Percentiles rank a stretch among this genome's conserved stretches.
Conservation (phyloP, 1,284 basidiomycete genomes). For the Cutaneotrichosporon dermatis region DNA sequence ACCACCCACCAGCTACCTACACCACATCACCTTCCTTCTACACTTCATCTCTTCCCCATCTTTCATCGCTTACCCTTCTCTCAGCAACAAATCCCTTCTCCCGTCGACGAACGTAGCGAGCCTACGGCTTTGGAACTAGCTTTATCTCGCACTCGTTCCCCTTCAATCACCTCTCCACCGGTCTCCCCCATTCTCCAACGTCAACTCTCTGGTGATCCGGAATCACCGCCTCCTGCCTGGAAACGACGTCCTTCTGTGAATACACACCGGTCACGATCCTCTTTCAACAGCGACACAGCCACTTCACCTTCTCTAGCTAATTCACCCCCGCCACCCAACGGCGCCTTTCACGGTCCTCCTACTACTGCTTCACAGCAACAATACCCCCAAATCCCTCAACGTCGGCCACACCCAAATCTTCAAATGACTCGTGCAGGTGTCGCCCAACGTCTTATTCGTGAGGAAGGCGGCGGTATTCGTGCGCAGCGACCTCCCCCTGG, state of each 20-base stretch:
- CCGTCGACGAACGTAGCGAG: slow-evolving; percentile 10
- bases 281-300: background rate
- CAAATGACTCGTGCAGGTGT: slow-evolving; percentile 17
- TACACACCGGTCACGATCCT: background rate
- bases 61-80: background rate
- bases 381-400: slow-evolving; percentile 5
- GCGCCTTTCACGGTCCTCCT: no score
- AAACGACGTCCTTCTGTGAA: slow-evolving; percentile 27
- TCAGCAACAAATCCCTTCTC: slow-evolving; percentile 19
- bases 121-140: slow-evolving; percentile 12
- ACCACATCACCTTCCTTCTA: background rate
- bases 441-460: slow-evolving; percentile 12
- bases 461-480: background rate
- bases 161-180: slow-evolving; percentile 8
- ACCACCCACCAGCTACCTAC: background rate
- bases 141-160: slow-evolving; percentile 15
- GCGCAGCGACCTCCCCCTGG: background rate
- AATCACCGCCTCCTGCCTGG: slow-evolving; percentile 43
- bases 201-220: slow-evolving; percentile 39
- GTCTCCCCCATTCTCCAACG: slow-evolving; percentile 21
- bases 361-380: background rate
- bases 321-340: background rate
- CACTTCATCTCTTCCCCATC: no score
- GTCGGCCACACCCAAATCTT: slow-evolving; percentile 13
- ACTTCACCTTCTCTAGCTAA: background rate